phyloP scores from a whole-genome alignment of 495 filamentous ascomycete species.

The Tuber aestivum region DNA sequence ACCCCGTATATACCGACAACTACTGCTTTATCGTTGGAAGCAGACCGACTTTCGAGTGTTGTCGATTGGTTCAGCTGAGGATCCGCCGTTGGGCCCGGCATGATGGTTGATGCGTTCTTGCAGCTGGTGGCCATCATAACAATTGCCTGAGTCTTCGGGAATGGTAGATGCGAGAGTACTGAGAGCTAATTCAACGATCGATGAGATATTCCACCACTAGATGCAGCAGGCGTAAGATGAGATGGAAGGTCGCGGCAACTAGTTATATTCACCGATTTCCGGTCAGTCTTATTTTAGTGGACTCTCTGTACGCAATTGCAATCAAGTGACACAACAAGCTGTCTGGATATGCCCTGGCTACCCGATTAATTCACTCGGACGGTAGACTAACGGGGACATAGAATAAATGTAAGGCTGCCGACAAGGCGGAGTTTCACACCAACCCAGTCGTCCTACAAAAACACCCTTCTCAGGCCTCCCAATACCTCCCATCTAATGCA shows the following conservation, averaged over 20 bases:
- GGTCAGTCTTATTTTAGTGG: background rate
- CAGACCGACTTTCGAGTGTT: conserved; percentile 26
- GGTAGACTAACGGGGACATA: background rate
- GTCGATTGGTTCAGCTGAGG: conserved; percentile 26
- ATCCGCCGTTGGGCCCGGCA: conserved; percentile 29
- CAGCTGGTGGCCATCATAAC: conserved; percentile 17
- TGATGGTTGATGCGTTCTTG: conserved; percentile 40
- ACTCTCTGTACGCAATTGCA: background rate
- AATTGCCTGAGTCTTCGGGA: conserved; percentile 3
- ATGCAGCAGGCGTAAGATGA: background rate
- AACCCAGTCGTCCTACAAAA: background rate
- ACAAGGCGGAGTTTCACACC: background rate
- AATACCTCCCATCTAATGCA: background rate
- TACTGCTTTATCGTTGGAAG: conserved; percentile 42
- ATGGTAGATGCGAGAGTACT: background rate
- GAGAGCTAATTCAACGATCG: background rate
- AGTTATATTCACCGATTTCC: background rate
- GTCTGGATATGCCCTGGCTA: background rate
- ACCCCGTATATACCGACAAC: conserved; percentile 59
- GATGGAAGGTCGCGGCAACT: background rate
- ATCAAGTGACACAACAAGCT: background rate
- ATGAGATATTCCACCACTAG: background rate
- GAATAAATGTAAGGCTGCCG: background rate
- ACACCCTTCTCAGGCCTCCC: background rate
- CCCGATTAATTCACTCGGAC: background rate